Conservation (phyloP, 176 grass and related monocot genomes). For the Tillandsia leiboldiana region DNA sequence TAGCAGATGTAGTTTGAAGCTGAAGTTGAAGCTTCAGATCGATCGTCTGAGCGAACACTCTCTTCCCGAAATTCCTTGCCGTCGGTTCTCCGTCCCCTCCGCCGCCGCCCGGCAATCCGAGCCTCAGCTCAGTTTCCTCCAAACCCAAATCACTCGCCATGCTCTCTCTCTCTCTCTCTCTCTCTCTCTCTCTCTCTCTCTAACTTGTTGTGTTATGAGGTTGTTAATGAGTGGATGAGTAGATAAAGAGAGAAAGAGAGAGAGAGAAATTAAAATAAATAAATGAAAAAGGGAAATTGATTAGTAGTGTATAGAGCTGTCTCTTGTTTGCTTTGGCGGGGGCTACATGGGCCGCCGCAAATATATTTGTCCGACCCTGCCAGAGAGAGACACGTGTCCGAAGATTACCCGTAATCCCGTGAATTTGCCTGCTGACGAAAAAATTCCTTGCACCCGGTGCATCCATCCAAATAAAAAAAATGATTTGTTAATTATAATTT, state of each 20-base stretch:
- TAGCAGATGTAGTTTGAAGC: neutral
- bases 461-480: no score
- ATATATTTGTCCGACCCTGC: neutral
- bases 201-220: neutral
- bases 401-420: no score
- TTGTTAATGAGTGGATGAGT: neutral
- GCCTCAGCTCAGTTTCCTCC: constrained; percentile 20
- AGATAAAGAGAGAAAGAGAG: neutral
- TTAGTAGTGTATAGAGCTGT: neutral
- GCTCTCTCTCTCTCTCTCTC: no score
- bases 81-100: neutral
- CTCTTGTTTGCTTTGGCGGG: neutral
- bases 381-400: neutral
- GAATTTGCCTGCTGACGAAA: no score
- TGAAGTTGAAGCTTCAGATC: constrained; percentile 15
- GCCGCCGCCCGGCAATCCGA: constrained; percentile 13
- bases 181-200: neutral
- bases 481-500: no score
- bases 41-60: constrained; percentile 17
- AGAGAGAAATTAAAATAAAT: neutral
- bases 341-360: neutral
- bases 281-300: neutral
- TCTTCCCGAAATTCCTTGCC: constrained; percentile 8
- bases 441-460: no score
- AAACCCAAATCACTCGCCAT: constrained; percentile 8